Evolutionary conservation across 2,329 filamentous ascomycete genomes (phyloP).

Genomic region (Metarhizium robertsii): DNA sequence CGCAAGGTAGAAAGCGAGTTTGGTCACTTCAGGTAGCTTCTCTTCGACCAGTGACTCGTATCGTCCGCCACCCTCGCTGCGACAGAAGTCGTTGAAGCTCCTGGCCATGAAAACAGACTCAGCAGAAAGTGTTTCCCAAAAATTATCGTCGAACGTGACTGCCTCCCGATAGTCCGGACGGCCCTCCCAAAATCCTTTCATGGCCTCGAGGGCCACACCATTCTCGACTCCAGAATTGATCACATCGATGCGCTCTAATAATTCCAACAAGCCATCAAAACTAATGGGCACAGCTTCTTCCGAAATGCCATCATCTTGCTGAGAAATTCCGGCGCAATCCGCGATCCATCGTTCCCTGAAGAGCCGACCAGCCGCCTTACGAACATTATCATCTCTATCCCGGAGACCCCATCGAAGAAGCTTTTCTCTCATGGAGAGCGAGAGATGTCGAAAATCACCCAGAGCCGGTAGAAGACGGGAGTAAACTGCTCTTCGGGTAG

Average conservation of each 20-base stretch:
- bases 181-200: constrained; percentile 94
- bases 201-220: constrained; percentile 85
- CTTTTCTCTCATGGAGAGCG: constrained; percentile 90
- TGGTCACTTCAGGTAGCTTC: constrained; percentile 90
- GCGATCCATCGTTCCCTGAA: constrained; percentile 98
- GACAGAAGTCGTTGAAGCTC: constrained; percentile 91
- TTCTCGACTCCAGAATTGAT: constrained; percentile 83
- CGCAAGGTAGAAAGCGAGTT: constrained; percentile 78
- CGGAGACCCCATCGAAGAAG: constrained; percentile 88
- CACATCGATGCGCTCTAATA: constrained; percentile 89
- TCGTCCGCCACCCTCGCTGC: constrained; percentile 61
- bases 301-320: constrained; percentile 48
- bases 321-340: constrained; percentile 67
- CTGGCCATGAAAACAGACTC: constrained; percentile 85
- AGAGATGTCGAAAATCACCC: constrained; percentile 90
- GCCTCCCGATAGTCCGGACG: constrained; percentile 72
- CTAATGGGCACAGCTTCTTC: constrained; percentile 53
- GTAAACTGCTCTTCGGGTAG: constrained; percentile 79
- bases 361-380: constrained; percentile 79
- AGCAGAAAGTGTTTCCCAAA: constrained; percentile 73
- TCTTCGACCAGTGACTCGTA: constrained; percentile 74
- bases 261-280: constrained; percentile 76
- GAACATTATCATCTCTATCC: constrained; percentile 88
- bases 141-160: constrained; percentile 61
- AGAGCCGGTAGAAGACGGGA: constrained; percentile 77